A percentile compares a stretch with the other conserved stretches of the same genome.
Evolutionary conservation across 1,284 basidiomycete genomes (phyloP).

Genomic region (Bondarzewia mesenterica): DNA sequence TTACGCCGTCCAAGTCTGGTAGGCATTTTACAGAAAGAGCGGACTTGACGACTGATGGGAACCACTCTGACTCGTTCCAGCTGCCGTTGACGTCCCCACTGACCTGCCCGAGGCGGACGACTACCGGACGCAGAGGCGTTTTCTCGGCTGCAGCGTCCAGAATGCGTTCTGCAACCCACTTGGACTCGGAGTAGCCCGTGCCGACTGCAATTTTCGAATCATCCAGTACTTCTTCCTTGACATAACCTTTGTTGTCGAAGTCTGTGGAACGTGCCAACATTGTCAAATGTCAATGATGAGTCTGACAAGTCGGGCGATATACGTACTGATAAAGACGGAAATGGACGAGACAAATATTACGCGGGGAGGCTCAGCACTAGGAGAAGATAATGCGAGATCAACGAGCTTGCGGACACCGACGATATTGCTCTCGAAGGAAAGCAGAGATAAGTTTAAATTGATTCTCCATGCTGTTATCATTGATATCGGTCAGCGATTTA

Average conservation of each 20-base stretch:
- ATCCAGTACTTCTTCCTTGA: slow-evolving; percentile 14
- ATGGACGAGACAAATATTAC: slow-evolving; percentile 27
- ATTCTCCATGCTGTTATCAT: slow-evolving; percentile 24
- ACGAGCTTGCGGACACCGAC: slow-evolving; percentile 13
- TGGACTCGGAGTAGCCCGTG: slow-evolving; percentile 25
- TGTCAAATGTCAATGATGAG: neutral
- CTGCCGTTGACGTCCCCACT: slow-evolving; percentile 18
- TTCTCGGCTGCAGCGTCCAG: slow-evolving; percentile 17
- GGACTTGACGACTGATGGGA: slow-evolving; percentile 21
- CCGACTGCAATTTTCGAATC: slow-evolving; percentile 16
- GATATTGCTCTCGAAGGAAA: slow-evolving; percentile 17
- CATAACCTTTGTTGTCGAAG: slow-evolving; percentile 6
- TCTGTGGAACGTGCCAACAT: neutral
- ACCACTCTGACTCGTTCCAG: slow-evolving; percentile 23
- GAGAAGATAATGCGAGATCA: slow-evolving; percentile 21
- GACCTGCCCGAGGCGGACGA: slow-evolving; percentile 23
- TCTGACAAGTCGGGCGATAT: neutral
- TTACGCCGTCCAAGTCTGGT: slow-evolving; percentile 18
- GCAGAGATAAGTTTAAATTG: slow-evolving; percentile 24
- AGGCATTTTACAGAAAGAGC: slow-evolving; percentile 17
- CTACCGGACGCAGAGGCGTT: slow-evolving; percentile 16
- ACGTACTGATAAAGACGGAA: slow-evolving; percentile 20
- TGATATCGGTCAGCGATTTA: neutral
- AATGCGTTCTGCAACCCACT: slow-evolving; percentile 25
- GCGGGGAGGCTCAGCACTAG: slow-evolving; percentile 15